Evolutionary conservation across 805 yeast species (phyloP), one percentile per base, ranked within the genome.

Genomic region (Candida easanensis): DNA sequence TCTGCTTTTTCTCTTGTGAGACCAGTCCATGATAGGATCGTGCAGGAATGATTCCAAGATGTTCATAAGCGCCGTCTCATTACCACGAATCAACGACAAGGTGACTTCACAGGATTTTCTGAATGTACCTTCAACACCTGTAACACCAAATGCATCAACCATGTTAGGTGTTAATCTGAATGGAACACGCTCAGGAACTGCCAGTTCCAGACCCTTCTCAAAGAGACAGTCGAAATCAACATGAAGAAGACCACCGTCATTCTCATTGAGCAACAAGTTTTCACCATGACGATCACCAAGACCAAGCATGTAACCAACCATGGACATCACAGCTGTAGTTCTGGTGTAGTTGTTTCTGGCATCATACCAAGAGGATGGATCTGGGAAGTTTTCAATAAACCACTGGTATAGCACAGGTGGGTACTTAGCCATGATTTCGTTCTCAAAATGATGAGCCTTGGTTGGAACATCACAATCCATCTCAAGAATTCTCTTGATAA

Each of bases 221-320:
- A 95, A 93, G 33, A 93, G 69, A 67, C 98, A 91, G 60, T 95
- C 98, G 63, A 93, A 93, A 64, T 95, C 99, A 42, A 93, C 97
- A 62, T 93, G 99, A 48, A 93, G 65, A 0, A 88, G 79, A 8
- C 79, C 80, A 1, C 99, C 99, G 4, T 82, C 76, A 33, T 72
- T 76, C 48, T 83, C 82, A 54, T 82, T 76, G 30, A 91, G 68
- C 42, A 93, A 65, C 17, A 93, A 79, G 57, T 93, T 93, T 58
- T 93, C 99, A 53, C 96, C 85, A 60, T 93, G 99, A 31, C 99
- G 73, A 63, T 93, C 99, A 19, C 99, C 99, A 38, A 93, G 72
- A 8, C 99, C 99, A 21, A 93, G 71, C 36, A 93, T 79, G 60
- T 87, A 88, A 0, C 99, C 99, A 5, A 91, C 96, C 71, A 93